phyloP scores from a whole-genome alignment of 2,329 filamentous ascomycete genomes.

The Phaeosphaeriaceae sp. region DNA sequence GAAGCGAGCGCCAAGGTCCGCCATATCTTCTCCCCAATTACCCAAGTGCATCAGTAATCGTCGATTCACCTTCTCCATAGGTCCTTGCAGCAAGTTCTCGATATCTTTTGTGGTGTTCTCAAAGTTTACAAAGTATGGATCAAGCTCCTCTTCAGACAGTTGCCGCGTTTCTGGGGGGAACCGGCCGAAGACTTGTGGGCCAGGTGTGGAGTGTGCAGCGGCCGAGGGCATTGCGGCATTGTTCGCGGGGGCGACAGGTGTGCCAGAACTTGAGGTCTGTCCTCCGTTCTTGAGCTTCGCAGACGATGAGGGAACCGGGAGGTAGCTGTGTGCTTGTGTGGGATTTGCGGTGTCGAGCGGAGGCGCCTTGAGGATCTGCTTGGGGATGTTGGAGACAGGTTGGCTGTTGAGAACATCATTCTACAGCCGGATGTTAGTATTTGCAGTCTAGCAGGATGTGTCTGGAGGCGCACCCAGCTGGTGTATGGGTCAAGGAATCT shows the following conservation, averaged over 20 bases:
- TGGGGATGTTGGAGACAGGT: slow-evolving; percentile 88
- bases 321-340: slow-evolving; percentile 81
- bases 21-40: slow-evolving; percentile 82
- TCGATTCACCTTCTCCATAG: slow-evolving; percentile 96
- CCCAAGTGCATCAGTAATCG: slow-evolving; percentile 86
- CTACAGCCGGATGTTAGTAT: slow-evolving; percentile 54
- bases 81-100: slow-evolving; percentile 84
- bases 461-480: slow-evolving; percentile 77
- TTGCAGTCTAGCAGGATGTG: accelerated
- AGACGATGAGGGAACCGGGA: slow-evolving; percentile 84
- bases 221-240: slow-evolving; percentile 58
- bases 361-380: slow-evolving; percentile 93
- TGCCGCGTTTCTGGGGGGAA: slow-evolving; percentile 82
- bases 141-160: slow-evolving; percentile 86
- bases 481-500: slow-evolving; percentile 97
- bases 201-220: slow-evolving; percentile 64
- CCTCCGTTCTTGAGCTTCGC: slow-evolving; percentile 77
- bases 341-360: slow-evolving; percentile 94
- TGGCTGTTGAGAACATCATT: slow-evolving; percentile 94
- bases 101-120: slow-evolving; percentile 91
- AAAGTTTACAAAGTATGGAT: slow-evolving; percentile 94
- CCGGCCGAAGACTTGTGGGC: slow-evolving; percentile 72
- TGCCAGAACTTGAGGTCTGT: slow-evolving; percentile 56
- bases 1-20: slow-evolving; percentile 92
- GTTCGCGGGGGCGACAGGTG: slow-evolving; percentile 62